phyloP scores from a whole-genome alignment of 805 yeast species.

The Pichia deserticola region DNA sequence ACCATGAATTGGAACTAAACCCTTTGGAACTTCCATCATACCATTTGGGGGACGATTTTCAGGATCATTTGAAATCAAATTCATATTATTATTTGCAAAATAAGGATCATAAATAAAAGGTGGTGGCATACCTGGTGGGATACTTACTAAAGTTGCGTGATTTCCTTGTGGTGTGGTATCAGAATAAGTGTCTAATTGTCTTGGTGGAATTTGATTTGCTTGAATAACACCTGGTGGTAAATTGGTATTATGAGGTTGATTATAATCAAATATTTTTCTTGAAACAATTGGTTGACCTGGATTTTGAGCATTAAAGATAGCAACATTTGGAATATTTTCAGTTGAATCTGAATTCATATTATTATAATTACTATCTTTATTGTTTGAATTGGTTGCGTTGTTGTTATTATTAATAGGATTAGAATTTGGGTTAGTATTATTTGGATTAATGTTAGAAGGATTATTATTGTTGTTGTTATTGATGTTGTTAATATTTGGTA shows the following conservation, averaged over 20 bases:
- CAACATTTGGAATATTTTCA: conserved; percentile 1
- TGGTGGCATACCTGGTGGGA: conserved; percentile 24
- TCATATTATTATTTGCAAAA: conserved; percentile 13
- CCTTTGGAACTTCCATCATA: background rate
- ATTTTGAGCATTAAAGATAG: conserved; percentile 10
- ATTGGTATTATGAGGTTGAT: conserved; percentile 1
- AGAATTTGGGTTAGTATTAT: no score
- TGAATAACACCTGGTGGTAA: background rate
- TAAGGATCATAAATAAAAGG: conserved; percentile 30
- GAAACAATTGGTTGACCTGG: conserved; percentile 14
- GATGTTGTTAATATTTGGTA: background rate
- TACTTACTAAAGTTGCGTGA: conserved; percentile 19
- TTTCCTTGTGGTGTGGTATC: conserved; percentile 17
- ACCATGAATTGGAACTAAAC: conserved; percentile 2
- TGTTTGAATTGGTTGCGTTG: background rate
- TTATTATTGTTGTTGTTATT: background rate
- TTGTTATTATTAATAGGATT: background rate
- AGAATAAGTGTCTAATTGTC: conserved; percentile 1
- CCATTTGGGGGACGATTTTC: background rate
- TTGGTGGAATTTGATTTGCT: conserved; percentile 1
- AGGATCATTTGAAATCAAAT: background rate
- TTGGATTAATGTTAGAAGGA: no score
- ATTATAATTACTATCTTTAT: background rate
- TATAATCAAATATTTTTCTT: conserved; percentile 19
- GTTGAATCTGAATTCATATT: background rate